Percentiles rank a stretch among this genome's conserved stretches.
Evolutionary conservation across 805 yeast genomes (phyloP).

Genomic region (Wickerhamomyces bisporus): DNA sequence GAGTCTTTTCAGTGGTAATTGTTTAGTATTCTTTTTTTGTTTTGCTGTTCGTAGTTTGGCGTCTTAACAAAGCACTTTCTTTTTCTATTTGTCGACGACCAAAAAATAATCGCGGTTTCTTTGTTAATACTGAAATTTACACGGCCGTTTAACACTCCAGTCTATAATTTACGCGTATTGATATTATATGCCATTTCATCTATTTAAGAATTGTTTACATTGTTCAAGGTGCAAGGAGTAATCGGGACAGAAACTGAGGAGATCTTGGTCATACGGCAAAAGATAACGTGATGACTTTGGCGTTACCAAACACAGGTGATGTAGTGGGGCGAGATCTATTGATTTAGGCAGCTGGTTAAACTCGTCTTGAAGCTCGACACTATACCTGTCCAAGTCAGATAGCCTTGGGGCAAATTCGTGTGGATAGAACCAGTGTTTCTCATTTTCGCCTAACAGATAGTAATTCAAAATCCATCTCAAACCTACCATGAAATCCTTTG

Average conservation of each 20-base stretch:
- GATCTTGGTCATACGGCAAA: neutral
- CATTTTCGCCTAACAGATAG: constrained; percentile 76
- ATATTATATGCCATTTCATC: neutral
- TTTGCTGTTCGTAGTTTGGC: no score
- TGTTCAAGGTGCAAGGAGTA: no score
- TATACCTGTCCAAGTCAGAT: constrained; percentile 74
- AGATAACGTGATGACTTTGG: neutral
- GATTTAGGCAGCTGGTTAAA: constrained; percentile 59
- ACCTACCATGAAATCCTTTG: constrained; percentile 79
- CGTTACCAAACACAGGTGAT: neutral
- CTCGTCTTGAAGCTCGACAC: constrained; percentile 47
- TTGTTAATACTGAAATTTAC: neutral
- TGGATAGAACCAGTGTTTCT: constrained; percentile 85
- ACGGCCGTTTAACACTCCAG: neutral
- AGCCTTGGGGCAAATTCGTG: constrained; percentile 88
- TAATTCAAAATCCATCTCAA: constrained; percentile 90
- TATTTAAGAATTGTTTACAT: no score
- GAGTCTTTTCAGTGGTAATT: neutral
- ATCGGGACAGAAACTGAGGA: no score
- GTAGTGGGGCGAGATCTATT: constrained; percentile 6
- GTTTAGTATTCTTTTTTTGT: neutral
- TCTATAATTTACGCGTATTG: neutral
- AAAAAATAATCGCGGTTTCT: no score
- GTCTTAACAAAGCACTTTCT: no score
- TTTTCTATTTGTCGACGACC: neutral